These are phyloP conservation scores for Didymella keratinophila DNA, from an alignment of 2,329 filamentous ascomycete genomes.

Conservation along the genomic window DNA sequence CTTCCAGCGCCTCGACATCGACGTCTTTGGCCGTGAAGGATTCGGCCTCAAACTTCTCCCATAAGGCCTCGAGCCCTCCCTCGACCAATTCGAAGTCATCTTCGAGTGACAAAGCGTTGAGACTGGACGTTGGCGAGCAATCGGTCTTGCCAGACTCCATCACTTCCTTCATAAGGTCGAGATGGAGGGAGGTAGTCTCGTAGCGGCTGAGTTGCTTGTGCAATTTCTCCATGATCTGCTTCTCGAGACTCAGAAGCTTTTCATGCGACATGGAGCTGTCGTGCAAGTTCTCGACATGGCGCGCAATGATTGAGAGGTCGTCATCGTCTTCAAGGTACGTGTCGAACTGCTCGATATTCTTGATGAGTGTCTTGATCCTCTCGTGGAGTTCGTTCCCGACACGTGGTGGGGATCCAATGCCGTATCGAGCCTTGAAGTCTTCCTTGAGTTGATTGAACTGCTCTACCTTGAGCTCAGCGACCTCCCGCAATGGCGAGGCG, in stretches of 20 bases:
- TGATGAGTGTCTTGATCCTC: conserved; percentile 47
- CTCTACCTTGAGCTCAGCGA: conserved; percentile 57
- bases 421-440: conserved; percentile 59
- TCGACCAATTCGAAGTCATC: conserved; percentile 60
- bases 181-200: conserved; percentile 65
- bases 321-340: conserved; percentile 42
- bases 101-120: conserved; percentile 37
- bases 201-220: conserved; percentile 62
- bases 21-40: conserved; percentile 28
- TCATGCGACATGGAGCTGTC: conserved; percentile 62
- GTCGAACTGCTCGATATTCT: conserved; percentile 48
- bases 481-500: conserved; percentile 31
- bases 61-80: conserved; percentile 62
- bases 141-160: conserved; percentile 42
- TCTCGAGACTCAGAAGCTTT: conserved; percentile 58
- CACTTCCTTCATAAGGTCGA: conserved; percentile 56
- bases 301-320: conserved; percentile 56
- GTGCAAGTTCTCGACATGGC: conserved; percentile 60
- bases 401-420: conserved; percentile 20
- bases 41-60: conserved; percentile 48
- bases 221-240: conserved; percentile 57
- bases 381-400: conserved; percentile 37
- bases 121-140: conserved; percentile 18
- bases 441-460: conserved; percentile 63
- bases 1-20: conserved; percentile 29